These are phyloP conservation scores for Nannochloropsis granulata DNA, from an alignment of 108 stramenopile species.

Conservation along the genomic window DNA sequence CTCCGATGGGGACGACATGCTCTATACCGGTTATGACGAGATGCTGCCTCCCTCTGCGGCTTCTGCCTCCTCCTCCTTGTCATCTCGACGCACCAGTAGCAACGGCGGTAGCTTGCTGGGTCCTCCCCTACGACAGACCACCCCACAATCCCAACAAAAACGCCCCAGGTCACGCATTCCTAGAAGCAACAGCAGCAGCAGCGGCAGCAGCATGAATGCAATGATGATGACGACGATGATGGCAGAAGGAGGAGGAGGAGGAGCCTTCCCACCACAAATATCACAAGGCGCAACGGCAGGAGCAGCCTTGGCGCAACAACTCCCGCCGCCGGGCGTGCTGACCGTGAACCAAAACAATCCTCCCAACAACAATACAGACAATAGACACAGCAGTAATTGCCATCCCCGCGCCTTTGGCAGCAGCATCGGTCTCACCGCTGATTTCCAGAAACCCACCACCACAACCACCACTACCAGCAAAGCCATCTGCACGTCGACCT, in stretches of 20 bases:
- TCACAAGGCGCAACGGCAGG: not conserved
- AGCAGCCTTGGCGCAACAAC: not conserved
- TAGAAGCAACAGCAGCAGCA: not conserved
- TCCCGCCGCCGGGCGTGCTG: not conserved
- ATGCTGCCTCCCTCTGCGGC: not conserved
- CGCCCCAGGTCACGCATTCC: not conserved
- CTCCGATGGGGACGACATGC: too few species aligned
- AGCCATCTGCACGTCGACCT: not conserved
- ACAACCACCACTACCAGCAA: not conserved
- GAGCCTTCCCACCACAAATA: not conserved
- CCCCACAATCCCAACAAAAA: not conserved
- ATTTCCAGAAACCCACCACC: not conserved
- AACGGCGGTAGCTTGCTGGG: not conserved
- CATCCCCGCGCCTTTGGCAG: not conserved
- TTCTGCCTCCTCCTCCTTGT: too few species aligned
- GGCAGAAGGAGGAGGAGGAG: too few species aligned
- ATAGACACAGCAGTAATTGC: too few species aligned
- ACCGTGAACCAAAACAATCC: not conserved
- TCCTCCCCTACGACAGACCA: not conserved
- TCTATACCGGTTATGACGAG: too few species aligned
- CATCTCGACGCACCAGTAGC: not conserved
- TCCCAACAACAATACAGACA: too few species aligned
- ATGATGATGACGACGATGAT: too few species aligned
- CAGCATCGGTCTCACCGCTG: not conserved
- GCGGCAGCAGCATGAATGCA: too few species aligned